These are phyloP conservation scores for Caryopteris hybrid DNA, from an alignment of 305 asterid species.

Conservation along the genomic window DNA sequence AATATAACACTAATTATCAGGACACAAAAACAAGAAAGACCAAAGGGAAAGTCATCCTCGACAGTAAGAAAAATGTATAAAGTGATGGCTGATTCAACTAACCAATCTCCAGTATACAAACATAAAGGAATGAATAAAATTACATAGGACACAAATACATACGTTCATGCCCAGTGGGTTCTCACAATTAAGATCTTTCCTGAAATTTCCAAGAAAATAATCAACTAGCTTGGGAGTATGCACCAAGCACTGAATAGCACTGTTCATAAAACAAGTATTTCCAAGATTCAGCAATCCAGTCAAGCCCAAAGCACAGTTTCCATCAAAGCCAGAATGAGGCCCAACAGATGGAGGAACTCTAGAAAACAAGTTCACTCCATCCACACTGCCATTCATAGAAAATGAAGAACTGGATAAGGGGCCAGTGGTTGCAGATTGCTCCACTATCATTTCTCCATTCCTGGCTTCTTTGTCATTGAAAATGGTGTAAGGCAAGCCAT, in stretches of 20 bases:
- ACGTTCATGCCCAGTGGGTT: conserved; percentile 72
- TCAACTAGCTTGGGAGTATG: conserved; percentile 71
- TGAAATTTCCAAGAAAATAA: conserved; percentile 74
- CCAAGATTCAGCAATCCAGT: conserved; percentile 74
- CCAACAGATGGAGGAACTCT: conserved; percentile 21
- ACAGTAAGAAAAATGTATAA: neutral
- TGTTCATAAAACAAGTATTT: conserved; percentile 84
- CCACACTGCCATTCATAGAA: conserved; percentile 37
- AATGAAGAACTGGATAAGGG: conserved; percentile 35
- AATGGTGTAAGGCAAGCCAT: conserved; percentile 38
- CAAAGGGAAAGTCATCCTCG: neutral
- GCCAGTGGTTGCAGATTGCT: conserved; percentile 24
- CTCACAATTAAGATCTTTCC: conserved; percentile 58
- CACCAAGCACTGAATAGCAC: conserved; percentile 75
- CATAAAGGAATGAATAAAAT: neutral
- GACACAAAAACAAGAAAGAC: neutral
- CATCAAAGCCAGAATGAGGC: conserved; percentile 21
- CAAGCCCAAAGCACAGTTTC: conserved; percentile 52
- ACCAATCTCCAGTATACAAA: neutral
- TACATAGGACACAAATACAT: conserved; percentile 20
- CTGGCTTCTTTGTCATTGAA: conserved; percentile 34
- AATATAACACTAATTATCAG: neutral
- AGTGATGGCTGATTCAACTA: neutral
- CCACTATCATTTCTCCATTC: conserved; percentile 31
- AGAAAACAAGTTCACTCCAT: conserved; percentile 26